A percentile compares a stretch with the other conserved stretches of the same genome.
Evolutionary conservation across 768 basidiomycete genomes (phyloP).

Genomic region (Lentinula lateritia): DNA sequence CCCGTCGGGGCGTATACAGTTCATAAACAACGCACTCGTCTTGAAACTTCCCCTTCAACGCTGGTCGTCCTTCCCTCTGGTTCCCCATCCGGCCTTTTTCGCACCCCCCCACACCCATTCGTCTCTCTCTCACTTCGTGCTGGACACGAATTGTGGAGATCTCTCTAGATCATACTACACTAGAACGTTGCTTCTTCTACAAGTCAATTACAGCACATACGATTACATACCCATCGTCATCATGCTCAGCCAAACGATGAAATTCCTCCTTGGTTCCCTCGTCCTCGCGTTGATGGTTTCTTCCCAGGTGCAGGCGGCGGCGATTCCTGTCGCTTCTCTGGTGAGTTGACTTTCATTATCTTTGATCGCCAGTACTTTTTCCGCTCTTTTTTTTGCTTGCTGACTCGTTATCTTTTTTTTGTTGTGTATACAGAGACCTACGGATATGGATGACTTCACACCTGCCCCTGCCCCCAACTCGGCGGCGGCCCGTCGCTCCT

Average conservation of each 20-base stretch:
- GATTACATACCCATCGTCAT: neutral
- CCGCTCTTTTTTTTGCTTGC: no score
- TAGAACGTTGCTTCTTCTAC: neutral
- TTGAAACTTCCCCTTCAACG: no score
- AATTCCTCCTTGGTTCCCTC: neutral
- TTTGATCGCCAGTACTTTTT: neutral
- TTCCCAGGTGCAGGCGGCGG: neutral
- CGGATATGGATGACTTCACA: neutral
- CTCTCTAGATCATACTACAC: no score
- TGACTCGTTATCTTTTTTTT: neutral
- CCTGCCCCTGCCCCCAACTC: neutral
- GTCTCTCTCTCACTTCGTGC: no score
- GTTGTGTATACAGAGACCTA: neutral
- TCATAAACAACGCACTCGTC: no score
- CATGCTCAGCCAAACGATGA: neutral
- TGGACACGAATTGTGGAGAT: no score
- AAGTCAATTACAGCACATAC: neutral
- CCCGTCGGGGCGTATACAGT: no score
- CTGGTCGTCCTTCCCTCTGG: no score
- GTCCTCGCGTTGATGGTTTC: neutral
- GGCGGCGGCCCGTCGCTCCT: neutral
- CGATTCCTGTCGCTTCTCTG: neutral
- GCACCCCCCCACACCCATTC: no score
- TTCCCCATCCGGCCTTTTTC: no score
- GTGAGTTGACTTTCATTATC: neutral